phyloP scores from a whole-genome alignment of 305 asterid species.

The Fraxinus baroniana region DNA sequence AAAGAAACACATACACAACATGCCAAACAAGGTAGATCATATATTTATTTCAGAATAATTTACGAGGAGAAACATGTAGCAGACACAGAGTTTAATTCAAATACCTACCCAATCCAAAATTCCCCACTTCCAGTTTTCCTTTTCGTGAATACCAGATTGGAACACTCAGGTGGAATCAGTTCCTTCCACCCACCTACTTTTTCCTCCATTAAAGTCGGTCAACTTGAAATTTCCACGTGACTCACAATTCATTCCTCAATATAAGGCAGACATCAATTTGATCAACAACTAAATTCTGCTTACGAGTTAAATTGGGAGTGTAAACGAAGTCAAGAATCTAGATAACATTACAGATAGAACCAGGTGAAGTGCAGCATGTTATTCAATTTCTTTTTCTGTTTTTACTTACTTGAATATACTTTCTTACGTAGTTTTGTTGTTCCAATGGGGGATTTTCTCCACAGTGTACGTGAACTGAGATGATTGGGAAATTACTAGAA shows the following conservation, averaged over 20 bases:
- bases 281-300: neutral
- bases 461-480: slow-evolving; percentile 39
- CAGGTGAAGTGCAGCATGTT: neutral
- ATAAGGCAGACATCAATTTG: neutral
- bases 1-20: neutral
- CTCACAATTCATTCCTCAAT: slow-evolving; percentile 5
- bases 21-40: neutral
- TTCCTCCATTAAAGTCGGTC: slow-evolving; percentile 13
- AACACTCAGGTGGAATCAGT: neutral
- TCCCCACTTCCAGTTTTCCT: neutral
- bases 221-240: neutral
- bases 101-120: neutral
- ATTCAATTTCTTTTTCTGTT: neutral
- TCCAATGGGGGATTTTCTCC: slow-evolving; percentile 27
- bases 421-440: neutral
- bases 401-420: neutral
- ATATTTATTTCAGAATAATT: neutral
- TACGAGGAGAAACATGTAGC: neutral
- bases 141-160: neutral
- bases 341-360: neutral
- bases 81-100: neutral
- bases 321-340: slow-evolving; percentile 5
- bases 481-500: slow-evolving; percentile 47
- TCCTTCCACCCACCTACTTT: neutral
- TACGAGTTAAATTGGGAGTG: neutral